Base-by-base conservation (phyloP, 805 yeast genomes). In the Candida vaughaniae region DNA sequence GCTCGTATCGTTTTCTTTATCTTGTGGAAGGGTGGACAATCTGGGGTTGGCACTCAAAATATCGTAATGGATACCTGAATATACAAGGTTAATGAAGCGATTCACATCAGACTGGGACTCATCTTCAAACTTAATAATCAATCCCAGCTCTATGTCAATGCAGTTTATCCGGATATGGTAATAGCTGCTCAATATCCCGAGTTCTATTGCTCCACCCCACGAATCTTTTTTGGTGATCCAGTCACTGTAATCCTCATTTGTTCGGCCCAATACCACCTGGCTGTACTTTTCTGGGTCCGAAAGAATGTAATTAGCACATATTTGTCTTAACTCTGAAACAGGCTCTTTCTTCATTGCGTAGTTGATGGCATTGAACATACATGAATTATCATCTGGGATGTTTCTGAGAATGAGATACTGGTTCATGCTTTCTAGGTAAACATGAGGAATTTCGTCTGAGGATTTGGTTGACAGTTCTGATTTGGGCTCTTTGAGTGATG, bases 181-280 rank as follows among this genome's bases (percentile, higher is more conserved):
- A 43, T 70, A 66, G 22, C 69, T 64, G 2, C 85, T 69, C 19
- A 85, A 53, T 5, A 85, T 80, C 6, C 79, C 77, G 31, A 84
- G 58, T 52, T 85, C 95, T 32, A 85, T 83, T 2, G 87, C 91
- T 5, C 95, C 95, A 20, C 95, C 95, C 95, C 93, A 85, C 12
- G 83, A 71, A 23, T 70, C 77, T 14, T 70, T 71, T 38, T 70
- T 61, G 31, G 53, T 46, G 16, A 85, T 85, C 91, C 93, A 85
- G 5, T 58, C 43, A 22, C 73, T 58, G 51, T 85, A 85, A 7
- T 74, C 72, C 0, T 52, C 50, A 2, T 62, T 55, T 0, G 72
- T 58, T 41, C 65, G 66, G 3, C 85, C 89, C 31, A 85, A 60
- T 3, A 82, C 71, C 0, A 77, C 82, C 25, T 72, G 80, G 32